Conservation (phyloP, 208 protist genomes). For the Leishmania tropica region DNA sequence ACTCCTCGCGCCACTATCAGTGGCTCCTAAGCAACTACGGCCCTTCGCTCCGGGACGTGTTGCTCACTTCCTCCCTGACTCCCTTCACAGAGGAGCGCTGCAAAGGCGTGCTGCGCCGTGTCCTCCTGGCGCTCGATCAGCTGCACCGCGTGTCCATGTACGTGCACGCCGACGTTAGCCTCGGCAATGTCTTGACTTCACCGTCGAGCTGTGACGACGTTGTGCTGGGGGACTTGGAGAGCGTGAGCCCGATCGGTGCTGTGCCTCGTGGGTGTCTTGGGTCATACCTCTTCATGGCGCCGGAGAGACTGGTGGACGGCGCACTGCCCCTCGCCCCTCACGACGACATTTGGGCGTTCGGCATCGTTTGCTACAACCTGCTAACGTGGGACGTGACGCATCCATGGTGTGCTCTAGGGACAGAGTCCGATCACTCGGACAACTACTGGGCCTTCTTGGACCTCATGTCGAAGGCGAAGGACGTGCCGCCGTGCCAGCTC, state of each 20-base stretch:
- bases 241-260: slow-evolving; percentile 12
- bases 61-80: slow-evolving; percentile 4
- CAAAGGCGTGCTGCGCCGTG: slow-evolving; percentile 26
- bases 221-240: slow-evolving; percentile 33
- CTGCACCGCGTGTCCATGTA: slow-evolving; percentile 43
- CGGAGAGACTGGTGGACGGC: slow-evolving; percentile 31
- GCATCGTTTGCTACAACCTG: slow-evolving; percentile 48
- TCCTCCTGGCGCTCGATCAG: slow-evolving; percentile 47
- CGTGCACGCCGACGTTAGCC: slow-evolving; percentile 68
- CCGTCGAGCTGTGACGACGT: neutral
- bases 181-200: slow-evolving; percentile 49
- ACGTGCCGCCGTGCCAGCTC: neutral
- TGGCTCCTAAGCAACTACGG: slow-evolving; percentile 40
- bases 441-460: slow-evolving; percentile 25
- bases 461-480: slow-evolving; percentile 3
- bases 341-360: slow-evolving; percentile 68
- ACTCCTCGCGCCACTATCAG: slow-evolving; percentile 36
- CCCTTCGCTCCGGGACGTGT: slow-evolving; percentile 33
- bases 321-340: neutral
- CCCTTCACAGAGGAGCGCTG: slow-evolving; percentile 6
- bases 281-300: slow-evolving; percentile 39
- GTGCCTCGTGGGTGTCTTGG: slow-evolving; percentile 11
- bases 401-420: slow-evolving; percentile 14
- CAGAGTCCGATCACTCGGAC: neutral
- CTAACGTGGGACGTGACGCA: slow-evolving; percentile 32